Conservation (phyloP, 768 basidiomycete genomes). For the Suillus subluteus region DNA sequence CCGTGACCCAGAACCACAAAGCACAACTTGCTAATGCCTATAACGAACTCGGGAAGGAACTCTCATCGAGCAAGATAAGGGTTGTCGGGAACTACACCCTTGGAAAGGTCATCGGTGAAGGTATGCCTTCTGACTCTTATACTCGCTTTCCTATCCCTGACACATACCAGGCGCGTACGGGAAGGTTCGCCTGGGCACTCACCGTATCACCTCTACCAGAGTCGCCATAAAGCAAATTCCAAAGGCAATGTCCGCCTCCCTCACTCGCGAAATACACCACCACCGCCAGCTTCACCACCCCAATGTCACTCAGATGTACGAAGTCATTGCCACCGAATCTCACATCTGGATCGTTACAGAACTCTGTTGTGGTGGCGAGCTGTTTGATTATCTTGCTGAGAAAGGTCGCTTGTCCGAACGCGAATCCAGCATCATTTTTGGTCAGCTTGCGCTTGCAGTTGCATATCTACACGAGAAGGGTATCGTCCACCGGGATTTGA, state of each 20-base stretch:
- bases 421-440: constrained; percentile 88
- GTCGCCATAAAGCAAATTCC: constrained; percentile 99
- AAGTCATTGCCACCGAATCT: constrained; percentile 96
- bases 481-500: constrained; percentile 95
- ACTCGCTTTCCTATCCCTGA: constrained; percentile 12
- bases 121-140: constrained; percentile 43
- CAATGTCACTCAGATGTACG: constrained; percentile 93
- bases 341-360: constrained; percentile 98
- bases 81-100: constrained; percentile 95
- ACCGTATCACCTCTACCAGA: constrained; percentile 87
- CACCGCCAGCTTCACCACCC: constrained; percentile 97
- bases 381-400: constrained; percentile 98
- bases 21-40: constrained; percentile 93
- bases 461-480: constrained; percentile 91
- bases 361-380: constrained; percentile 94
- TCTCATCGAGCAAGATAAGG: constrained; percentile 86
- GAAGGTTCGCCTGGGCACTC: constrained; percentile 92
- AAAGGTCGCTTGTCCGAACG: constrained; percentile 85
- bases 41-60: constrained; percentile 95
- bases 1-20: constrained; percentile 75
- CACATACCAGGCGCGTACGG: constrained; percentile 81
- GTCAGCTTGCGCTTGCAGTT: constrained; percentile 93
- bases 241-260: constrained; percentile 85
- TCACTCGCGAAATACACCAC: constrained; percentile 98
- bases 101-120: constrained; percentile 94